Evolutionary conservation across 2,329 filamentous ascomycete species (phyloP).

Genomic region (Claviceps monticola): DNA sequence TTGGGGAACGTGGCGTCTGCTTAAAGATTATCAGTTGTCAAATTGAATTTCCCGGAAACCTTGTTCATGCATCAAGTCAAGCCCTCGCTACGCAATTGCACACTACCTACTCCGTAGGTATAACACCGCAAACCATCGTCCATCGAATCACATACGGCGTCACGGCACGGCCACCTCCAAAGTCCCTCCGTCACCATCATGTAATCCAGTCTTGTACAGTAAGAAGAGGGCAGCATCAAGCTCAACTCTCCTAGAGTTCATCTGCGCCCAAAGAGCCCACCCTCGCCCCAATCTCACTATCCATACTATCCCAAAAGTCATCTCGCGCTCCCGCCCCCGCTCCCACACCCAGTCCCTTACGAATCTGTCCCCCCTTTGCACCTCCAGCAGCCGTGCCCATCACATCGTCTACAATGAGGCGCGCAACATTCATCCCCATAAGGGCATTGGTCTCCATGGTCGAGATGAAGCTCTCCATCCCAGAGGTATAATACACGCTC

Average conservation of each 20-base stretch:
- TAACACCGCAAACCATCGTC: no score
- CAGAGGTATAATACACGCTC: slow-evolving; percentile 56
- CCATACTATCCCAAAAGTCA: slow-evolving; percentile 10
- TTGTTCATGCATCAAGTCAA: no score
- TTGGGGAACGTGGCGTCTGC: no score
- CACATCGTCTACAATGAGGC: slow-evolving; percentile 51
- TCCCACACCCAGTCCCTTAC: background rate
- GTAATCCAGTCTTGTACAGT: background rate
- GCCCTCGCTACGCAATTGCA: no score
- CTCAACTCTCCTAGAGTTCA: slow-evolving; percentile 8
- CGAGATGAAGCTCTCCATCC: slow-evolving; percentile 86
- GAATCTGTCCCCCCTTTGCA: background rate
- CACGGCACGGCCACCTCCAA: background rate
- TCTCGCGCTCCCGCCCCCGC: background rate
- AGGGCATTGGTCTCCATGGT: slow-evolving; percentile 95
- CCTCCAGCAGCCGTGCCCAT: slow-evolving; percentile 9
- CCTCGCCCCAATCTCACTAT: slow-evolving; percentile 8
- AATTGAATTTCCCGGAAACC: no score
- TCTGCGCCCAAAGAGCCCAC: slow-evolving; percentile 5
- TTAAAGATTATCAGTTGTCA: no score
- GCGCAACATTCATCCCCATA: slow-evolving; percentile 78
- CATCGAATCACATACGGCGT: no score
- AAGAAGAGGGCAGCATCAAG: background rate
- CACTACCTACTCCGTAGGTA: no score
- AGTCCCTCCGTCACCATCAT: background rate